Conservation (phyloP, 2,329 filamentous ascomycete genomes). For the Metarhizium robertsii region DNA sequence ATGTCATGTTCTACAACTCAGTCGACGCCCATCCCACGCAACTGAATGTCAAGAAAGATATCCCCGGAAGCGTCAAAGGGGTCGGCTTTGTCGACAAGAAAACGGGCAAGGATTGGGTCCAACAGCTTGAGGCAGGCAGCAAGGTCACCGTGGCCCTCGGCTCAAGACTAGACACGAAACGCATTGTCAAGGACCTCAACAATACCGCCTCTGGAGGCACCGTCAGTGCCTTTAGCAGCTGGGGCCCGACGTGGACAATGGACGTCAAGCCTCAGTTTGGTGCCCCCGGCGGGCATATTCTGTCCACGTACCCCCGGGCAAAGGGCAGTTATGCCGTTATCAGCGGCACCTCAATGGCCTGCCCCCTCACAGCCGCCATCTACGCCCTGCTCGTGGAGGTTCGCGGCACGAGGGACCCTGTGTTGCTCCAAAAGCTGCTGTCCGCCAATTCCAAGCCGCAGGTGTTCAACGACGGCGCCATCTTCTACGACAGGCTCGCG, state of each 20-base stretch:
- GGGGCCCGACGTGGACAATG: constrained; percentile 11
- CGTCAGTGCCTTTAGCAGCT: constrained; percentile 5
- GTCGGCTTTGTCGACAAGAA: constrained; percentile 20
- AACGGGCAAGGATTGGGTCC: constrained; percentile 36
- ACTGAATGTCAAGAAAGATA: background rate
- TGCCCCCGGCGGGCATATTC: constrained; percentile 12
- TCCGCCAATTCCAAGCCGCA: constrained; percentile 39
- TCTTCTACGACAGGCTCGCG: constrained; percentile 30
- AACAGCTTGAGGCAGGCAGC: constrained; percentile 25
- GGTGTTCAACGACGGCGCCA: constrained; percentile 34
- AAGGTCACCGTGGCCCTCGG: constrained; percentile 28
- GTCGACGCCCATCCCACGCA: constrained; percentile 19
- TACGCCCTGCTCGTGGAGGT: constrained; percentile 23
- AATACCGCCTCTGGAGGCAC: constrained; percentile 3
- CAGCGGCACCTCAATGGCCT: constrained; percentile 12
- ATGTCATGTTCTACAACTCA: constrained; percentile 55
- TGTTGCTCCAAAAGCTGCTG: constrained; percentile 37
- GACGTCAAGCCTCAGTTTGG: constrained; percentile 12
- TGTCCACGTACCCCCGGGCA: constrained; percentile 9
- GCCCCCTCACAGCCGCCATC: constrained; percentile 8
- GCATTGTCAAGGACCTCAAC: background rate
- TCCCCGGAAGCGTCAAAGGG: constrained; percentile 21
- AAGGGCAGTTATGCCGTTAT: constrained; percentile 7
- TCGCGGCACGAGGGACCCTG: constrained; percentile 37
- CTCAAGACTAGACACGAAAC: background rate